Base-by-base conservation (phyloP, 2,329 filamentous ascomycete species). In the Penicillium expansum region DNA sequence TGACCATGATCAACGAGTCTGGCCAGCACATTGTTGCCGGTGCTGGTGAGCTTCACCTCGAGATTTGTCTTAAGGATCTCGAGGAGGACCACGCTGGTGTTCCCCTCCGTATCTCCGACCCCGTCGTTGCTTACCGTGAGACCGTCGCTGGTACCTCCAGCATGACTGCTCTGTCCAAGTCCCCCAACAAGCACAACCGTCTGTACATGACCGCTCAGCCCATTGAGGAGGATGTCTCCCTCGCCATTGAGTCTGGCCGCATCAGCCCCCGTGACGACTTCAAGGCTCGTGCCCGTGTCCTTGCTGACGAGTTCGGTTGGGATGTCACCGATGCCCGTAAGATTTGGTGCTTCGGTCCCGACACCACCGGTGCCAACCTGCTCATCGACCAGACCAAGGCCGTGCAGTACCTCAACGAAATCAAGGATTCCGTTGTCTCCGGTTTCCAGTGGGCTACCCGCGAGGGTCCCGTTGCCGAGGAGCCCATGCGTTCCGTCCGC, bases 131-230 rank as follows among this genome's bases (percentile, higher is more conserved):
- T 78, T 99, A 96, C 88, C 92, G 94, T 86, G 94, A 99, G 87
- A 96, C 93, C 65, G 93, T 99, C 74, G 79, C 80, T 69, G 84
- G 66, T 73, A 87, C 86, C 76, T 97, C 94, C 55, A 91, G 87
- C 86, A 97, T 97, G 74, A 95, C 91, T 74, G 94, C 94, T 69
- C 85, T 99, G 74, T 97, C 94, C 80, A 99, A 99, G 86, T 99
- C 94, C 48, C 94, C 94, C 83, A 99, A 99, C 90, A 99, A 99
- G 91, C 94, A 99, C 90, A 99, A 99, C 87, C 93, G 94, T 92
- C 86, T 99, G 61, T 99, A 97, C 85, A 88, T 99, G 82, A 86
- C 85, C 79, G 94, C 94, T 66, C 82, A 92, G 81, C 94, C 94
- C 71, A 84, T 99, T 55, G 86, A 86, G 44, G 94, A 99, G 86